phyloP scores from a whole-genome alignment of 1,284 basidiomycete genomes.

The Singerocomus inundabilis region DNA sequence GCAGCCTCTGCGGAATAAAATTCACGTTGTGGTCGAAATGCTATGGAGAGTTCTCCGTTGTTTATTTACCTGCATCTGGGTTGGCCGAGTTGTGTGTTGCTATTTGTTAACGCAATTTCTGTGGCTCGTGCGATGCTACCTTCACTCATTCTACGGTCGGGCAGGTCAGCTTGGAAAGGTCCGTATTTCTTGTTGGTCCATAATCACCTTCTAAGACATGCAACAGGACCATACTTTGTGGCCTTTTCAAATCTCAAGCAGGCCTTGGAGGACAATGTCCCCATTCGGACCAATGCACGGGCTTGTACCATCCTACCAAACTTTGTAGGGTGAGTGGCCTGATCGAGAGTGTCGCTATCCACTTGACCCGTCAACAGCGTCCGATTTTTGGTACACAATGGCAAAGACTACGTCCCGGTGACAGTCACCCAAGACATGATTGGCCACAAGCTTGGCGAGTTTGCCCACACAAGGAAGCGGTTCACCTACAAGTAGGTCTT shows the following conservation, averaged over 20 bases:
- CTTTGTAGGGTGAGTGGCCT: slow-evolving; percentile 73
- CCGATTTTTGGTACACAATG: slow-evolving; percentile 92
- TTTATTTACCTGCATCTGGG: too few species aligned
- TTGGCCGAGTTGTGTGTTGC: too few species aligned
- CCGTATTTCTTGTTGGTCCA: neutral
- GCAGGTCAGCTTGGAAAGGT: slow-evolving; percentile 45
- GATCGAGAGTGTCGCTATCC: neutral
- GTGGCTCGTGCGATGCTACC: slow-evolving; percentile 19
- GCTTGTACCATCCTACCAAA: slow-evolving; percentile 93
- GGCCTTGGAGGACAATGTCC: slow-evolving; percentile 78
- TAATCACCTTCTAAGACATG: neutral
- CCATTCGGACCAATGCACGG: slow-evolving; percentile 88
- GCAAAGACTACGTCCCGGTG: slow-evolving; percentile 87
- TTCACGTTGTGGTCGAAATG: too few species aligned
- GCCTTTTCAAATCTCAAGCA: slow-evolving; percentile 89
- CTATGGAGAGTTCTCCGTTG: too few species aligned
- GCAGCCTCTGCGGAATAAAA: too few species aligned
- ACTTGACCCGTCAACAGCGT: slow-evolving; percentile 45
- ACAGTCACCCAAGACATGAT: slow-evolving; percentile 96
- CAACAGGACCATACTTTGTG: slow-evolving; percentile 88
- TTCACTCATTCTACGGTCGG: slow-evolving; percentile 35
- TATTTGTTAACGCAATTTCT: neutral
- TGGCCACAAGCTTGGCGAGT: slow-evolving; percentile 96
- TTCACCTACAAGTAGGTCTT: slow-evolving; percentile 71
- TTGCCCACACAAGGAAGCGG: slow-evolving; percentile 81